A percentile compares a stretch with the other conserved stretches of the same genome.
phyloP scores from a whole-genome alignment of 352 stramenopile genomes.

The Phytophthora sojae region DNA sequence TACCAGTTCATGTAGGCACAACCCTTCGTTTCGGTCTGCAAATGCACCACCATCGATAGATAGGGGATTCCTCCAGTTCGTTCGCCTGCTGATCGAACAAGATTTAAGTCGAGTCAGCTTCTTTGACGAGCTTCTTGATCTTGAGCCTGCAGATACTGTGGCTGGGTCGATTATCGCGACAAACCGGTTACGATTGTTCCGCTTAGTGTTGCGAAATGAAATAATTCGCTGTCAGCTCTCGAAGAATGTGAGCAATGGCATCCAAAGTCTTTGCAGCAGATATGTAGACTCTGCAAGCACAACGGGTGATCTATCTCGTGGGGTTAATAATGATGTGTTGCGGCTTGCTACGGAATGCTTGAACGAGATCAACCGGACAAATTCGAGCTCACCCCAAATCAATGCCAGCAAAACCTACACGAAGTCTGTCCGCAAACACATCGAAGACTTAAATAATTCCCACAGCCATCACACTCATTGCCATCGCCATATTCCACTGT shows the following conservation, averaged over 20 bases:
- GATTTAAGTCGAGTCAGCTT: conserved; percentile 37
- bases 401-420: neutral
- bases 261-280: conserved; percentile 24
- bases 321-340: neutral
- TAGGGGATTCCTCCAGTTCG: conserved; percentile 43
- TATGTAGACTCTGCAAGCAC: neutral
- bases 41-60: conserved; percentile 33
- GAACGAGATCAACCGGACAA: conserved; percentile 6
- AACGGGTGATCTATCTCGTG: neutral
- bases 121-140: conserved; percentile 35
- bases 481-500: conserved; percentile 38
- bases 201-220: conserved; percentile 25
- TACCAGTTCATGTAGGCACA: neutral
- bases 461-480: conserved; percentile 17
- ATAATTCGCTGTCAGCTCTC: conserved; percentile 14
- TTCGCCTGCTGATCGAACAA: conserved; percentile 52
- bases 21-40: neutral
- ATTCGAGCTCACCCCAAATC: neutral
- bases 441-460: conserved; percentile 8
- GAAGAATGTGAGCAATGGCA: conserved; percentile 6
- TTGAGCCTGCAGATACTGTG: neutral
- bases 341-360: conserved; percentile 37
- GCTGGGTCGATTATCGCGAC: neutral
- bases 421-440: conserved; percentile 9
- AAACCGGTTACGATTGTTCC: conserved; percentile 34